Conservation (phyloP, 306 rosid genomes). For the Ziziphus jujuba region DNA sequence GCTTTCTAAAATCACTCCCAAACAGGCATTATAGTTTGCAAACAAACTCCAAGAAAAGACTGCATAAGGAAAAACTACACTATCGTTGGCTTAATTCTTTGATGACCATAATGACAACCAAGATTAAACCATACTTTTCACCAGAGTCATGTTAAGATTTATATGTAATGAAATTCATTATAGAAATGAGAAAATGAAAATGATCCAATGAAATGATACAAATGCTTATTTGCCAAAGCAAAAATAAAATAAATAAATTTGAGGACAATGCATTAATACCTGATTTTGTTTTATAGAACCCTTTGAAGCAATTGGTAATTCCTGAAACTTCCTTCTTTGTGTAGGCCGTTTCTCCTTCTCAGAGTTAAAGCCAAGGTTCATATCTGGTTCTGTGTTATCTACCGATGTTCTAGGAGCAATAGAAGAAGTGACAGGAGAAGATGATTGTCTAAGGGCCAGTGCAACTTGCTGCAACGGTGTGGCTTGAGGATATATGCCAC, state of each 20-base stretch:
- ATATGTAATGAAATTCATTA: no score
- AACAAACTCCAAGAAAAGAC: no score
- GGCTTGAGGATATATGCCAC: slow-evolving; percentile 94
- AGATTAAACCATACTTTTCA: no score
- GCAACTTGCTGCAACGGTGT: slow-evolving; percentile 98
- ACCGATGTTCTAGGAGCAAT: slow-evolving; percentile 52
- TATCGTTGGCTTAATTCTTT: no score
- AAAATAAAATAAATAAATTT: background rate
- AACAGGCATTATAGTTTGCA: no score
- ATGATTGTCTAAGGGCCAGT: slow-evolving; percentile 73
- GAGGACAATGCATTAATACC: slow-evolving; percentile 48
- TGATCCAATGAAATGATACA: background rate
- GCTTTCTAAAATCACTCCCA: no score
- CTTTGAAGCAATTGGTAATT: slow-evolving; percentile 59
- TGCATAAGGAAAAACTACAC: no score
- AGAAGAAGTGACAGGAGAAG: slow-evolving; percentile 56
- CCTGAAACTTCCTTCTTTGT: slow-evolving; percentile 89
- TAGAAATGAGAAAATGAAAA: no score
- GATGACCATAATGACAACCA: no score
- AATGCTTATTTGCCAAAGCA: background rate
- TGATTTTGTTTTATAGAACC: slow-evolving; percentile 54
- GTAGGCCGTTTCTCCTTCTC: slow-evolving; percentile 63
- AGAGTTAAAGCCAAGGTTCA: slow-evolving; percentile 34
- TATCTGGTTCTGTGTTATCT: slow-evolving; percentile 41
- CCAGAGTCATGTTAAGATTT: no score